Evolutionary conservation across 768 basidiomycete genomes (phyloP).

Genomic region (Rhodotorula kratochvilovae): DNA sequence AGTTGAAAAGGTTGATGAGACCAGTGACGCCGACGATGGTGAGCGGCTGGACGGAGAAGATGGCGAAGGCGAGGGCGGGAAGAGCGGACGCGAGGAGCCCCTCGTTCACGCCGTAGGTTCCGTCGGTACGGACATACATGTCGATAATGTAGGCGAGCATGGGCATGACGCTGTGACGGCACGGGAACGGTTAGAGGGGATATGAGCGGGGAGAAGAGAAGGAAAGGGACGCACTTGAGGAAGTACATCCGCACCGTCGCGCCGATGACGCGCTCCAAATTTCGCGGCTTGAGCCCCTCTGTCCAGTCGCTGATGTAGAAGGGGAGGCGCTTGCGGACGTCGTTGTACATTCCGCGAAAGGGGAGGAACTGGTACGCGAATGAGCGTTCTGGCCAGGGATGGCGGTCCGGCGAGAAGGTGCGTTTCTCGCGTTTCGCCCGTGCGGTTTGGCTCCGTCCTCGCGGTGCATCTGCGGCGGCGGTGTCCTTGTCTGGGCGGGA

Average conservation of each 20-base stretch:
- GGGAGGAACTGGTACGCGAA: slow-evolving; percentile 35
- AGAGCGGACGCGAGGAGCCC: slow-evolving; percentile 78
- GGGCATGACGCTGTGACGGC: slow-evolving; percentile 63
- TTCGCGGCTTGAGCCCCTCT: slow-evolving; percentile 67
- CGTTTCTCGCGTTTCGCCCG: neutral
- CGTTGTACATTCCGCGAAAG: slow-evolving; percentile 60
- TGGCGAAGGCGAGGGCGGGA: slow-evolving; percentile 79
- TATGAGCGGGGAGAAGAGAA: slow-evolving; percentile 42
- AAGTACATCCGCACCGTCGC: slow-evolving; percentile 81
- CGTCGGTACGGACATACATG: slow-evolving; percentile 75
- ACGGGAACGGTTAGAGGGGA: slow-evolving; percentile 22
- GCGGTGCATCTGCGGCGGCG: too few species aligned
- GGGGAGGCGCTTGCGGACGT: slow-evolving; percentile 66
- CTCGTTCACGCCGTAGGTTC: slow-evolving; percentile 83
- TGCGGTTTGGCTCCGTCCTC: neutral
- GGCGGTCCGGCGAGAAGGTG: slow-evolving; percentile 20
- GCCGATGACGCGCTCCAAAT: slow-evolving; percentile 73
- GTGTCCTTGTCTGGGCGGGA: neutral
- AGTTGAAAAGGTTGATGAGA: slow-evolving; percentile 45
- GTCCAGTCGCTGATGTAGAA: slow-evolving; percentile 84
- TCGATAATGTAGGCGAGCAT: slow-evolving; percentile 69
- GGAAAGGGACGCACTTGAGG: slow-evolving; percentile 59
- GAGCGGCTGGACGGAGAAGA: slow-evolving; percentile 84
- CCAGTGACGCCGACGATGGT: slow-evolving; percentile 65
- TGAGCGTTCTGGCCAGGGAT: slow-evolving; percentile 25